phyloP scores from a whole-genome alignment of 768 basidiomycete species.

The Termitomyces sp. region DNA sequence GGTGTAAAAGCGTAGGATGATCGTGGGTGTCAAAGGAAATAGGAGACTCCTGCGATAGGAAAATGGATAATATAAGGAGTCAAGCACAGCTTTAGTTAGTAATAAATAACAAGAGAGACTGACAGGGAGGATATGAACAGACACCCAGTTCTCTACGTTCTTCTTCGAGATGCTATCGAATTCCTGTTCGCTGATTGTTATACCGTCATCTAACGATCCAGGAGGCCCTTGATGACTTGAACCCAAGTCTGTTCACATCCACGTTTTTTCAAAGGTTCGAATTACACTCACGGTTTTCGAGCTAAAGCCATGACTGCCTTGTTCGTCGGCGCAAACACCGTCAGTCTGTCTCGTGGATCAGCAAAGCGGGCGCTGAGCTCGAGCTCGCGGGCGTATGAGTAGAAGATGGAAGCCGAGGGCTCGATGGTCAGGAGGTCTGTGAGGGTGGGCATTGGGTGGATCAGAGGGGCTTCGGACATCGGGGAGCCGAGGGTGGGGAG shows the following conservation, averaged over 20 bases:
- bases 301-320: slow-evolving; percentile 80
- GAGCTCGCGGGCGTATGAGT: slow-evolving; percentile 73
- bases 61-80: background rate
- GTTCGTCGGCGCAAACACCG: slow-evolving; percentile 81
- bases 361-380: slow-evolving; percentile 51
- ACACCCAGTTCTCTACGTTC: slow-evolving; percentile 79
- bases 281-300: slow-evolving; percentile 68
- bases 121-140: slow-evolving; percentile 82
- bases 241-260: background rate
- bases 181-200: slow-evolving; percentile 62
- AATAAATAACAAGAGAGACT: slow-evolving; percentile 5
- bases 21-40: slow-evolving; percentile 39
- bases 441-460: slow-evolving; percentile 47
- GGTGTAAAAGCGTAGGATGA: slow-evolving; percentile 56
- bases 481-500: slow-evolving; percentile 4
- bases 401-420: slow-evolving; percentile 73
- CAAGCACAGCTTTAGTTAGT: background rate
- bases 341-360: slow-evolving; percentile 32
- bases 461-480: slow-evolving; percentile 29
- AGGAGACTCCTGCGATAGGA: slow-evolving; percentile 35
- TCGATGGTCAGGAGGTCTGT: slow-evolving; percentile 79
- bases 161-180: slow-evolving; percentile 52
- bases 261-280: background rate
- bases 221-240: slow-evolving; percentile 56
- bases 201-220: slow-evolving; percentile 29